Conservation (phyloP, 2,329 filamentous ascomycete species). For the Ophiocordyceps polyrhachis-furcata region DNA sequence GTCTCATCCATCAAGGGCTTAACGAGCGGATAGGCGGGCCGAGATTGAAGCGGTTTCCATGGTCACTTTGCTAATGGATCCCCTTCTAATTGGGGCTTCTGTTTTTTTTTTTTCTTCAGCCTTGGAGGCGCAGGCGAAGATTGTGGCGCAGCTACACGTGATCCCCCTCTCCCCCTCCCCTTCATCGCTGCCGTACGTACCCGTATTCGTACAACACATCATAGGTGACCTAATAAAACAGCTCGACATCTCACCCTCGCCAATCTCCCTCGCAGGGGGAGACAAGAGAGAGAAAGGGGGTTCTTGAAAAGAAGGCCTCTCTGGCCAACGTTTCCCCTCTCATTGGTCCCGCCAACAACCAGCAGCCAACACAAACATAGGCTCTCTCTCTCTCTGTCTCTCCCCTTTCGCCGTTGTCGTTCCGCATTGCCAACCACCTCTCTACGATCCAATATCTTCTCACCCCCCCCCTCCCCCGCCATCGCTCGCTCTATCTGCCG, state of each 20-base stretch:
- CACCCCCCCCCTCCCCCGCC: too few species aligned
- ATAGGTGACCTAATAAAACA: too few species aligned
- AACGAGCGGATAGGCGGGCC: neutral
- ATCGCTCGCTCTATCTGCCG: too few species aligned
- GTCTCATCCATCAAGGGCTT: too few species aligned
- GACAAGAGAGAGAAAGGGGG: neutral
- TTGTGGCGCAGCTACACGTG: neutral
- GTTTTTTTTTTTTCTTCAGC: too few species aligned
- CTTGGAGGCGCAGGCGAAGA: too few species aligned
- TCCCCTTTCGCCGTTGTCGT: neutral
- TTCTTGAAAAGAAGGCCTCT: neutral
- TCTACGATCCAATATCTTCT: too few species aligned
- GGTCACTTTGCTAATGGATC: neutral
- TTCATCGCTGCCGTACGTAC: too few species aligned
- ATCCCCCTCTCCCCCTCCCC: neutral
- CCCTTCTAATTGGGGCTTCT: too few species aligned
- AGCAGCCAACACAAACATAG: neutral
- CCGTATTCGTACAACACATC: too few species aligned
- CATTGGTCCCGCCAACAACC: neutral
- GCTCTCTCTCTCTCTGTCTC: neutral
- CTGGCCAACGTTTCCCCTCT: neutral
- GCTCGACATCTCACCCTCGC: too few species aligned
- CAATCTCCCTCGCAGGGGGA: too few species aligned
- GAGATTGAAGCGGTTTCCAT: neutral
- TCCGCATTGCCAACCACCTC: constrained; percentile 1